Evolutionary conservation across 768 basidiomycete genomes (phyloP).

Genomic region (Tricholoma furcatifolium): DNA sequence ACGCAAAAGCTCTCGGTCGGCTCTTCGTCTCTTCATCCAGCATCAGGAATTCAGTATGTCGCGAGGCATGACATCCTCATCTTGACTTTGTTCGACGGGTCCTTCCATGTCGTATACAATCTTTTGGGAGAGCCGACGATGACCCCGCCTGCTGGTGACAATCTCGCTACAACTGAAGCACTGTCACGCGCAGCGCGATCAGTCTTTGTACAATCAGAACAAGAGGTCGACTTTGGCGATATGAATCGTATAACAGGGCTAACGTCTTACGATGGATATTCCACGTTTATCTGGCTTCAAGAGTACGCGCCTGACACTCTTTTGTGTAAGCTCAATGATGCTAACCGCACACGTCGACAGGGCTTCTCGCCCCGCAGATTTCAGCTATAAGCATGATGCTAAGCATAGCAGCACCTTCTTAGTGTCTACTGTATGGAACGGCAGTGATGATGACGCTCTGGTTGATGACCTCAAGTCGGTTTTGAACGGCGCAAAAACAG

Average conservation of each 20-base stretch:
- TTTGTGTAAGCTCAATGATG: neutral
- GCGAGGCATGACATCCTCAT: conserved; percentile 49
- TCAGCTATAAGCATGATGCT: conserved; percentile 81
- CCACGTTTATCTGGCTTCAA: conserved; percentile 66
- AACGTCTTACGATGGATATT: conserved; percentile 53
- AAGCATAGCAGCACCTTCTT: conserved; percentile 55
- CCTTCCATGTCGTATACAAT: conserved; percentile 59
- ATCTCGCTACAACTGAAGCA: conserved; percentile 32
- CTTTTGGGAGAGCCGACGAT: conserved; percentile 48
- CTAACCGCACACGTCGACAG: conserved; percentile 30
- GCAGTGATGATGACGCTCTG: conserved; percentile 31
- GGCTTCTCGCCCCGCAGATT: conserved; percentile 62
- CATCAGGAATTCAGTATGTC: conserved; percentile 61
- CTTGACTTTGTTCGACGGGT: conserved; percentile 67
- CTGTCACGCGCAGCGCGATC: conserved; percentile 51
- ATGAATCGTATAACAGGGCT: conserved; percentile 62
- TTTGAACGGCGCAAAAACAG: conserved; percentile 27
- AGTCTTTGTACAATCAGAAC: conserved; percentile 49
- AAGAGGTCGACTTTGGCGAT: conserved; percentile 40
- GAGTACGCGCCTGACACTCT: conserved; percentile 48
- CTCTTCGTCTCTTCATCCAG: conserved; percentile 58
- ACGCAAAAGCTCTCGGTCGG: conserved; percentile 51
- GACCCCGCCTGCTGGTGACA: conserved; percentile 22
- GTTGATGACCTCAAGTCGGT: conserved; percentile 31
- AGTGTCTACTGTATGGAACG: conserved; percentile 56